Percentiles rank a stretch among this genome's conserved stretches.
Conservation (phyloP, 2,329 filamentous ascomycete genomes). For the Paraphaeosphaeria minitans region DNA sequence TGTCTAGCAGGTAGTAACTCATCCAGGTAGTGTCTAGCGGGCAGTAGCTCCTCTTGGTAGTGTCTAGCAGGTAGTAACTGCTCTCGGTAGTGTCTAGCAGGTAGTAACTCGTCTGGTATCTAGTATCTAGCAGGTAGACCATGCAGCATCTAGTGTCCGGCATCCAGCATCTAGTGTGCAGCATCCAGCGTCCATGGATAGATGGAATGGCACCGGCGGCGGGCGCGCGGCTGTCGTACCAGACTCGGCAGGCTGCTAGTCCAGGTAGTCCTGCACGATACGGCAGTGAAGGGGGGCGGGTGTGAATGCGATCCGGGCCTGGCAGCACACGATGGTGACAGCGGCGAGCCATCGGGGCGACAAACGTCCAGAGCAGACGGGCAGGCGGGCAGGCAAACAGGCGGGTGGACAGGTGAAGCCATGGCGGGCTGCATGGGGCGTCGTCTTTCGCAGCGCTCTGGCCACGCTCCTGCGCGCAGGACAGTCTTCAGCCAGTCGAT, state of each 20-base stretch:
- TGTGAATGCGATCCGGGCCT: conserved; percentile 9
- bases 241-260: conserved; percentile 9
- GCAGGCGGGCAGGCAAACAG: conserved; percentile 23
- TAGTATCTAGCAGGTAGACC: no score
- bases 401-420: neutral
- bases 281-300: neutral
- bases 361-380: conserved; percentile 21
- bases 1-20: no score
- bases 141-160: no score
- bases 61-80: no score
- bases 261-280: neutral
- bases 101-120: no score
- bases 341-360: conserved; percentile 9
- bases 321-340: conserved; percentile 11
- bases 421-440: conserved; percentile 3
- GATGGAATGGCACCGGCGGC: conserved; percentile 20
- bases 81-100: no score
- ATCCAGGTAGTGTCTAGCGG: no score
- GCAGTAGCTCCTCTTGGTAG: no score
- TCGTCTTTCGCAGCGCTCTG: conserved; percentile 1
- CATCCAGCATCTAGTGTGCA: no score
- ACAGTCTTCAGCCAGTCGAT: conserved; percentile 31
- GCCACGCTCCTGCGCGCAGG: conserved; percentile 9
- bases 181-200: no score
- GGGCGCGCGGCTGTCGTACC: conserved; percentile 32